Percentiles rank a stretch among this genome's conserved stretches.
Evolutionary conservation across 1,284 basidiomycete genomes (phyloP).

Genomic region (Cryptococcus maquisensis): DNA sequence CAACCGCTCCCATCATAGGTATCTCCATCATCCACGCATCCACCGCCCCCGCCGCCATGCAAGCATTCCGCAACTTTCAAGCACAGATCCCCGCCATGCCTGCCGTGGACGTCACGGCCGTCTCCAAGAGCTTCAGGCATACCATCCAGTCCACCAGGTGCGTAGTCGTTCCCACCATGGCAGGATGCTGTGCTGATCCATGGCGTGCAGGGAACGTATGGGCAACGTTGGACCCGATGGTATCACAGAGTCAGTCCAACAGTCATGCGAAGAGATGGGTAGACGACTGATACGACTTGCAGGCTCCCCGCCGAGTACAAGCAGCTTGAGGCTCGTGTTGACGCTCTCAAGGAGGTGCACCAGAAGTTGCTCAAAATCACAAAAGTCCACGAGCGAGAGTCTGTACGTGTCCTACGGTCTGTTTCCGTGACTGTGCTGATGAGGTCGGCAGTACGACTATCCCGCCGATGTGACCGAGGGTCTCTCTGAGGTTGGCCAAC

Average conservation of each 20-base stretch:
- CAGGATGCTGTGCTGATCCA: not conserved
- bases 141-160: constrained; percentile 77
- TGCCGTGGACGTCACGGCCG: constrained; percentile 43
- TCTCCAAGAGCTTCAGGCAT: constrained; percentile 78
- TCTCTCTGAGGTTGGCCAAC: constrained; percentile 54
- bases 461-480: constrained; percentile 55
- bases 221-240: constrained; percentile 85
- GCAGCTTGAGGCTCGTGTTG: constrained; percentile 89
- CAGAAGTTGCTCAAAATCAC: constrained; percentile 75
- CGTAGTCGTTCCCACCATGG: constrained; percentile 10
- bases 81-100: constrained; percentile 39
- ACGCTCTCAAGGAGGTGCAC: constrained; percentile 81
- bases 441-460: constrained; percentile 73
- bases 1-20: not conserved
- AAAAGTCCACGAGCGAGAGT: constrained; percentile 75
- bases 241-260: constrained; percentile 76
- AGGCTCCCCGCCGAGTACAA: constrained; percentile 72
- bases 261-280: not conserved
- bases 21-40: not conserved
- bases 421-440: not conserved
- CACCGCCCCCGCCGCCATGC: constrained; percentile 26
- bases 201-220: constrained; percentile 63
- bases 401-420: not conserved
- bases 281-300: not conserved
- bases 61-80: constrained; percentile 46